phyloP scores from a whole-genome alignment of 306 rosid genomes.

The Medicago truncatula region DNA sequence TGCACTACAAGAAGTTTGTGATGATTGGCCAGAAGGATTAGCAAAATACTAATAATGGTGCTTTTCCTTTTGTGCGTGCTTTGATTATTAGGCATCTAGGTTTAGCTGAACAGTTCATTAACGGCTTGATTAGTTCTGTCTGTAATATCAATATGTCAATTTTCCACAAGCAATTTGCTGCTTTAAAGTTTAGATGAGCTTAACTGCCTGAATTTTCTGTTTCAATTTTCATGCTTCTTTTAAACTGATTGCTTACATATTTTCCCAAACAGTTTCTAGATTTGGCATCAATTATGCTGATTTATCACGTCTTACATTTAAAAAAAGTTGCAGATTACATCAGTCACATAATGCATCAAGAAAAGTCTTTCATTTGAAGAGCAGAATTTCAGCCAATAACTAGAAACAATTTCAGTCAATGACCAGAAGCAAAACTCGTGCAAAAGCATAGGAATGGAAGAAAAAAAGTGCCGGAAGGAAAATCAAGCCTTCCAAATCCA shows the following conservation, averaged over 20 bases:
- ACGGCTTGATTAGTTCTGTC: background rate
- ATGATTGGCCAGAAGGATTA: background rate
- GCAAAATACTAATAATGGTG: background rate
- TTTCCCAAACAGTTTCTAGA: background rate
- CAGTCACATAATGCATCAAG: background rate
- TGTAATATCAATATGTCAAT: background rate
- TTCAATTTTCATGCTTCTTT: background rate
- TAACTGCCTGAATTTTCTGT: background rate
- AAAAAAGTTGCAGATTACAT: background rate
- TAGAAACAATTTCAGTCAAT: background rate
- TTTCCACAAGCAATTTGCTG: too few species aligned
- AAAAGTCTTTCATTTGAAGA: background rate
- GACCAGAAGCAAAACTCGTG: background rate
- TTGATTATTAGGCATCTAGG: background rate
- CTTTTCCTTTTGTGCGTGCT: background rate
- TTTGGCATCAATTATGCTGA: background rate
- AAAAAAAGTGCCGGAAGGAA: background rate
- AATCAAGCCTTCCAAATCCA: background rate
- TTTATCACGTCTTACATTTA: background rate
- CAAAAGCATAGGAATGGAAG: background rate
- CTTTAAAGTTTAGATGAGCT: too few species aligned
- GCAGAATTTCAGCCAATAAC: background rate
- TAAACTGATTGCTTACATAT: background rate
- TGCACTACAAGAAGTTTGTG: conserved; percentile 14
- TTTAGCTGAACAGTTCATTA: background rate